Percentiles rank a stretch among this genome's conserved stretches.
These are phyloP conservation scores for Zychaea mexicana DNA, from an alignment of 371 early-diverging fungal genomes.

Conservation along the genomic window DNA sequence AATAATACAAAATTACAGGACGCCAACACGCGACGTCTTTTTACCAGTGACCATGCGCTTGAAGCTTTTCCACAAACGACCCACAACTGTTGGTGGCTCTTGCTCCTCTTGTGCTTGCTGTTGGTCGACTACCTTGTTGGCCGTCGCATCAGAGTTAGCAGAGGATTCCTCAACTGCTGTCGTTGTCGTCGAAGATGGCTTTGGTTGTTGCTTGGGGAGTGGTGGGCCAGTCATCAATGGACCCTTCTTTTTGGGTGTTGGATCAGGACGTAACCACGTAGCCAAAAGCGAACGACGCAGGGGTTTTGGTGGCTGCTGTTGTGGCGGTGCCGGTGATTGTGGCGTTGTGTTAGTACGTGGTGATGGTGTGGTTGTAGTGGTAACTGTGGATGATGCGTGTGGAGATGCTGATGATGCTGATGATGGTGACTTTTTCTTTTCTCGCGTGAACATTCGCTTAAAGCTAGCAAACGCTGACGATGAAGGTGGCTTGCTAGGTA, in stretches of 20 bases:
- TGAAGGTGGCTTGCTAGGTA: slow-evolving; percentile 1
- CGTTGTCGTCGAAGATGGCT: not conserved
- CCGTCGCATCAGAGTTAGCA: not conserved
- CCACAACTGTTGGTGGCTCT: slow-evolving; percentile 15
- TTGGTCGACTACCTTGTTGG: not conserved
- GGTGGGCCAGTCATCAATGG: not conserved
- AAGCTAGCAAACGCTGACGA: not conserved
- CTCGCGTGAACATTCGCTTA: slow-evolving; percentile 6
- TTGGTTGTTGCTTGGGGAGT: not conserved
- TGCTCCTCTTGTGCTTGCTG: not conserved
- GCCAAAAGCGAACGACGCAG: slow-evolving; percentile 25
- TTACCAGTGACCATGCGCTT: slow-evolving; percentile 42
- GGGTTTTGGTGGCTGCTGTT: not conserved
- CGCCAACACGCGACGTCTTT: slow-evolving; percentile 46
- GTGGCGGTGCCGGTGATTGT: slow-evolving; percentile 7
- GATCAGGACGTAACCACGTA: slow-evolving; percentile 11
- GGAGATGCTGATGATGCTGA: slow-evolving; percentile 10
- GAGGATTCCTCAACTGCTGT: not conserved
- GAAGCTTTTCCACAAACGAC: slow-evolving; percentile 49
- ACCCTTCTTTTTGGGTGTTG: not conserved
- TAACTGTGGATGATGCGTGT: not conserved
- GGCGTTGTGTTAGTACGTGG: not conserved
- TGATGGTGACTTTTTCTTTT: not conserved
- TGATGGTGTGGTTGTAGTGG: not conserved
- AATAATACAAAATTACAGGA: slow-evolving; percentile 29